These are phyloP conservation scores for Phytophthora ohioensis DNA, from an alignment of 352 stramenopile species.

Conservation along the genomic window DNA sequence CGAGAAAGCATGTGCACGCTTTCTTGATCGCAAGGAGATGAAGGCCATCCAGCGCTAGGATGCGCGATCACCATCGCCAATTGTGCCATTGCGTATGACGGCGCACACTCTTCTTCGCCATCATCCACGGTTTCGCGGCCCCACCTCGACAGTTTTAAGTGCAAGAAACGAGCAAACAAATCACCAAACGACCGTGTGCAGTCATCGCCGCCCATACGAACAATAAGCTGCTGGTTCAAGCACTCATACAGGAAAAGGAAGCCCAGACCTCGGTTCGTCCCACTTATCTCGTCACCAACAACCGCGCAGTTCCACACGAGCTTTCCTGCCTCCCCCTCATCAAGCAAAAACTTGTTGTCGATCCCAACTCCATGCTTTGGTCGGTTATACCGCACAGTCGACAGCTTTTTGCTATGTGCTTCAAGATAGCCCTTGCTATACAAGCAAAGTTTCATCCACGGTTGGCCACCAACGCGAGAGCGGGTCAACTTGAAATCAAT, in stretches of 20 bases:
- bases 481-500: constrained; percentile 76
- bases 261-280: constrained; percentile 77
- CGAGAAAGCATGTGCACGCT: constrained; percentile 74
- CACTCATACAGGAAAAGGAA: constrained; percentile 90
- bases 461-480: constrained; percentile 81
- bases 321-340: constrained; percentile 82
- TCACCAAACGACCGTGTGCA: constrained; percentile 83
- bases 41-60: constrained; percentile 62
- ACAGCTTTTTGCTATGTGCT: constrained; percentile 83
- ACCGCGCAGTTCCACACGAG: constrained; percentile 86
- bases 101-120: constrained; percentile 80
- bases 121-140: constrained; percentile 86
- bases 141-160: constrained; percentile 88
- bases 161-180: constrained; percentile 76
- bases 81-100: constrained; percentile 80
- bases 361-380: constrained; percentile 65
- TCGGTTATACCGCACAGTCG: constrained; percentile 85
- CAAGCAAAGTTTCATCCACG: constrained; percentile 86
- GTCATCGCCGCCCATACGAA: constrained; percentile 75
- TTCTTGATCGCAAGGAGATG: constrained; percentile 72
- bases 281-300: constrained; percentile 85
- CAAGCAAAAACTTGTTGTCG: constrained; percentile 73
- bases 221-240: constrained; percentile 69
- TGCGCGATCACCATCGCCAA: constrained; percentile 76
- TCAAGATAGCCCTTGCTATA: constrained; percentile 80